phyloP scores from a whole-genome alignment of 2,329 filamentous ascomycete species.

The Lachnellula subtilissima region DNA sequence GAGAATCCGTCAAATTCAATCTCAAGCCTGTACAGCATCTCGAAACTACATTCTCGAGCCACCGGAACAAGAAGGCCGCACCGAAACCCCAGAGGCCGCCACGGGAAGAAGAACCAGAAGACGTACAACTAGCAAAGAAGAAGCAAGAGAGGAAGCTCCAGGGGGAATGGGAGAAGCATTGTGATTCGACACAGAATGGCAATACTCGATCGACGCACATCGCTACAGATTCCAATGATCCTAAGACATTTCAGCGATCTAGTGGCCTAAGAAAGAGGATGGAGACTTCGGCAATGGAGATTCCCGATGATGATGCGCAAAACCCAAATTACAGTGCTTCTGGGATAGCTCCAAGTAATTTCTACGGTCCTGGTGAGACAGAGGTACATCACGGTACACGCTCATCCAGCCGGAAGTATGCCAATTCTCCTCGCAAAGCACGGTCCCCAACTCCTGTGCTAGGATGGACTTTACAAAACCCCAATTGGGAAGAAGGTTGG shows the following conservation, averaged over 20 bases:
- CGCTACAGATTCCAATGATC: neutral
- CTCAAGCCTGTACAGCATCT: neutral
- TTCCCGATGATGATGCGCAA: neutral
- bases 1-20: neutral
- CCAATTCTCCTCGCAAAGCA: neutral
- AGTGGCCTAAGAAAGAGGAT: neutral
- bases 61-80: neutral
- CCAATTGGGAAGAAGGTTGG: constrained; percentile 50
- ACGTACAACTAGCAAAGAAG: neutral
- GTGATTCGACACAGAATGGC: neutral
- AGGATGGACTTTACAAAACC: constrained; percentile 48
- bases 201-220: neutral
- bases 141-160: neutral
- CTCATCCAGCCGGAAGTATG: constrained; percentile 7
- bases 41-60: neutral
- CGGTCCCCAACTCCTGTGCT: constrained; percentile 20
- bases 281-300: neutral
- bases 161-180: neutral
- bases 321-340: neutral
- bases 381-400: constrained; percentile 1
- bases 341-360: neutral
- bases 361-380: neutral
- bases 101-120: neutral
- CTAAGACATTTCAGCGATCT: neutral
- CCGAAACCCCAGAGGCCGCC: neutral